phyloP scores from a whole-genome alignment of 225 moss, liverwort and hornwort species.

The Physcomitrium patens region DNA sequence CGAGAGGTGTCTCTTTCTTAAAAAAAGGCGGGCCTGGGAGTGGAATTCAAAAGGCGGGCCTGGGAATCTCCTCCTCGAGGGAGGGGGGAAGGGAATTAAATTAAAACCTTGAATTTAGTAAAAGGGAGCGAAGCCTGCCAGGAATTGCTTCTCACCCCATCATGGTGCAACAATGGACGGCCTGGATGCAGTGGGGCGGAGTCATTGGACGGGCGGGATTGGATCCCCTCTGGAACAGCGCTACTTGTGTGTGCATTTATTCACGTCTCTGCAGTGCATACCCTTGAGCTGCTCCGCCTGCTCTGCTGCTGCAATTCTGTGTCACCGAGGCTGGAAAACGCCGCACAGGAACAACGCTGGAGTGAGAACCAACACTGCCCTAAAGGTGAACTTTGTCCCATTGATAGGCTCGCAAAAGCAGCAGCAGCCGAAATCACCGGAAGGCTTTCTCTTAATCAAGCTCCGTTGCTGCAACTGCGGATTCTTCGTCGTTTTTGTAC shows the following conservation, averaged over 20 bases:
- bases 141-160: slow-evolving; percentile 33
- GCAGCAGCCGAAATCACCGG: not conserved
- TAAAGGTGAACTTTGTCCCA: slow-evolving; percentile 31
- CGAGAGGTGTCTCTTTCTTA: too few relatives aligned
- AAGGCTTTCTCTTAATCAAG: not conserved
- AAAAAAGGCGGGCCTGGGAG: too few relatives aligned
- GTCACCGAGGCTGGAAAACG: not conserved
- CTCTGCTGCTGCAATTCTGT: too few relatives aligned
- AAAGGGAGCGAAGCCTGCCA: slow-evolving; percentile 21
- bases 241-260: slow-evolving; percentile 1
- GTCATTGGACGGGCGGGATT: slow-evolving; percentile 37
- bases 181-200: not conserved
- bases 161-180: slow-evolving; percentile 44
- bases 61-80: too few relatives aligned
- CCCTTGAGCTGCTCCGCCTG: not conserved
- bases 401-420: not conserved
- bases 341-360: slow-evolving; percentile 30
- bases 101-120: slow-evolving; percentile 4
- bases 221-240: not conserved
- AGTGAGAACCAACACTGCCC: slow-evolving; percentile 14
- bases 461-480: too few relatives aligned
- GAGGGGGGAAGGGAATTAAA: too few relatives aligned
- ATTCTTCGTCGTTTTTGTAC: too few relatives aligned
- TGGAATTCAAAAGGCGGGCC: too few relatives aligned
- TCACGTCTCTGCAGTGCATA: slow-evolving; percentile 20